These are phyloP conservation scores for Fusarium nisikadoi DNA, from an alignment of 2,329 filamentous ascomycete species.

Conservation along the genomic window DNA sequence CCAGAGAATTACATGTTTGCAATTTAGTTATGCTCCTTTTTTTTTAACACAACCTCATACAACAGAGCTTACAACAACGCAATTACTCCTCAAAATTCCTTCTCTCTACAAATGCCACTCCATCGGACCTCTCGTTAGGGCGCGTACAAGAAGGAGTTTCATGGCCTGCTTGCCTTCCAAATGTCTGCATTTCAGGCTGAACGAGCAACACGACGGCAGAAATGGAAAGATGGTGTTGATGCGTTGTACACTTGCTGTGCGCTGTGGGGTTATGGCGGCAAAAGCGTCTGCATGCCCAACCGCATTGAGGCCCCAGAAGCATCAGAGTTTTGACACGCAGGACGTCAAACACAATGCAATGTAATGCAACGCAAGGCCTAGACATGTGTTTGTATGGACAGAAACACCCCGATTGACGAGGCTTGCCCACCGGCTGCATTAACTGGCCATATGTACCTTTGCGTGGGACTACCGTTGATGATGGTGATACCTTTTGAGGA, in stretches of 20 bases:
- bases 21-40: background rate
- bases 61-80: background rate
- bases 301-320: conserved; percentile 45
- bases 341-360: conserved; percentile 20
- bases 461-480: conserved; percentile 7
- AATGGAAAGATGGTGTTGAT: conserved; percentile 47
- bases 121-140: background rate
- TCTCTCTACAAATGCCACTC: background rate
- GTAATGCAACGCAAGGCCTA: conserved; percentile 19
- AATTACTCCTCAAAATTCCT: background rate
- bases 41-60: background rate
- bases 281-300: conserved; percentile 62
- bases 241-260: conserved; percentile 60
- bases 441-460: conserved; percentile 4
- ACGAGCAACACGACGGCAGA: conserved; percentile 10
- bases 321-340: conserved; percentile 38
- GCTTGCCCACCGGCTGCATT: conserved; percentile 37
- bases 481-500: conserved; percentile 22
- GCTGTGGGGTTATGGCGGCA: conserved; percentile 53
- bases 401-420: conserved; percentile 32
- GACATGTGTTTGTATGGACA: conserved; percentile 30
- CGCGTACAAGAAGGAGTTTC: background rate
- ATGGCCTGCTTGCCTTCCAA: conserved; percentile 5
- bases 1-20: background rate
- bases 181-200: conserved; percentile 22